Evolutionary conservation across 2,329 filamentous ascomycete genomes (phyloP).

Genomic region (Stromatinia cepivora): DNA sequence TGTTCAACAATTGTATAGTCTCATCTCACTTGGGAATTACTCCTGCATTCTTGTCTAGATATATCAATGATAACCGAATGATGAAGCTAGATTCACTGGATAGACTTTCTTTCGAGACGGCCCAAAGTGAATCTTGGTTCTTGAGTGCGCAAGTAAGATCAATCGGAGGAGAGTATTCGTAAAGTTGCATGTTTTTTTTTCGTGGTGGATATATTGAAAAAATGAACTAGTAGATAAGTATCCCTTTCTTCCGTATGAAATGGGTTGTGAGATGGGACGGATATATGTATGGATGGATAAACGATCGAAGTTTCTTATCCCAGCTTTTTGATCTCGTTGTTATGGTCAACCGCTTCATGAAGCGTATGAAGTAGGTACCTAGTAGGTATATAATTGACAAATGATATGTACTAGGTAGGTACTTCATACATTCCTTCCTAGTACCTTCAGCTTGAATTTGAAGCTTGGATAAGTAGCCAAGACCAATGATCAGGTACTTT

Average conservation of each 20-base stretch:
- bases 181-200: not conserved
- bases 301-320: not conserved
- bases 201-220: not conserved
- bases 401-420: not conserved
- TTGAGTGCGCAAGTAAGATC: not conserved
- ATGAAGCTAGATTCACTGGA: not conserved
- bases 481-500: not conserved
- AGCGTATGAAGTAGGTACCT: not conserved
- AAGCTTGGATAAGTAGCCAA: not conserved
- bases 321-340: not conserved
- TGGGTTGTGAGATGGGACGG: not conserved
- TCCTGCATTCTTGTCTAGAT: not conserved
- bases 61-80: not conserved
- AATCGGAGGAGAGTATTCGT: not conserved
- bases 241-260: not conserved
- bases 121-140: not conserved
- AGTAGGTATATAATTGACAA: not conserved
- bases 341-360: constrained; percentile 1
- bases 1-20: not conserved
- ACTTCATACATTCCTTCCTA: too few relatives aligned
- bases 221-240: not conserved
- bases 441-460: not conserved
- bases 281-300: not conserved
- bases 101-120: not conserved
- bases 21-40: not conserved